Evolutionary conservation across 129 eudicot species (phyloP).

Genomic region (Chrysanthemum seticuspe): DNA sequence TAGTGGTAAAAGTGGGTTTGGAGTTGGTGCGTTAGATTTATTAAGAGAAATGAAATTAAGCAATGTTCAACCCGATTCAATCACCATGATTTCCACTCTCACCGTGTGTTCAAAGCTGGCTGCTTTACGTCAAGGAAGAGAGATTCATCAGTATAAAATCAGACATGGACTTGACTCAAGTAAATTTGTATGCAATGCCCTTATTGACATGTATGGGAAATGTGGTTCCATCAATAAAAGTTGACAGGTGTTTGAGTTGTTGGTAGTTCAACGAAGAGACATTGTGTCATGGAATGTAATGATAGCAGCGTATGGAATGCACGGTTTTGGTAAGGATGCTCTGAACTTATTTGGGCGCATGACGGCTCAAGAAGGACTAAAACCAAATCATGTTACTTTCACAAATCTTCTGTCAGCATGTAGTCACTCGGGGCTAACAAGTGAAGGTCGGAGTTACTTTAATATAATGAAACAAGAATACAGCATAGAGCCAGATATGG

Average conservation of each 20-base stretch:
- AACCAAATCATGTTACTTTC: slow-evolving; percentile 37
- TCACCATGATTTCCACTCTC: slow-evolving; percentile 43
- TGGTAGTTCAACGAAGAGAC: slow-evolving; percentile 29
- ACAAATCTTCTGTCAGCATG: slow-evolving; percentile 41
- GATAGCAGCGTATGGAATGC: slow-evolving; percentile 46
- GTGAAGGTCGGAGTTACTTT: slow-evolving; percentile 19
- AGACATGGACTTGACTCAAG: slow-evolving; percentile 36
- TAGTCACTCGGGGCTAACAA: slow-evolving; percentile 43
- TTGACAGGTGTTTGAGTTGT: slow-evolving; percentile 29
- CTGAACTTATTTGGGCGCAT: slow-evolving; percentile 26
- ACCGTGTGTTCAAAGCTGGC: slow-evolving; percentile 45
- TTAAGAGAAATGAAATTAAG: slow-evolving; percentile 35
- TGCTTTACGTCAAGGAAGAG: slow-evolving; percentile 37
- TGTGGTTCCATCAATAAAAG: slow-evolving; percentile 33
- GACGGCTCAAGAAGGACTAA: slow-evolving; percentile 24
- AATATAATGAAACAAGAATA: slow-evolving; percentile 34
- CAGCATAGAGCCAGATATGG: slow-evolving; percentile 32
- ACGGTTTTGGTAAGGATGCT: slow-evolving; percentile 36
- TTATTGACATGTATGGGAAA: slow-evolving; percentile 45
- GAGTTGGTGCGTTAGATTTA: slow-evolving; percentile 44
- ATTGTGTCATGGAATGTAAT: slow-evolving; percentile 42
- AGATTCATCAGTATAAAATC: slow-evolving; percentile 37
- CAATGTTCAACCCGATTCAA: slow-evolving; percentile 36
- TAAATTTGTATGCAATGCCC: slow-evolving; percentile 38
- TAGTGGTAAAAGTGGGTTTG: slow-evolving; percentile 42